Percentiles rank a stretch among this genome's conserved stretches.
phyloP scores from a whole-genome alignment of 2,329 filamentous ascomycete species.

The Pseudocercospora crystallina region DNA sequence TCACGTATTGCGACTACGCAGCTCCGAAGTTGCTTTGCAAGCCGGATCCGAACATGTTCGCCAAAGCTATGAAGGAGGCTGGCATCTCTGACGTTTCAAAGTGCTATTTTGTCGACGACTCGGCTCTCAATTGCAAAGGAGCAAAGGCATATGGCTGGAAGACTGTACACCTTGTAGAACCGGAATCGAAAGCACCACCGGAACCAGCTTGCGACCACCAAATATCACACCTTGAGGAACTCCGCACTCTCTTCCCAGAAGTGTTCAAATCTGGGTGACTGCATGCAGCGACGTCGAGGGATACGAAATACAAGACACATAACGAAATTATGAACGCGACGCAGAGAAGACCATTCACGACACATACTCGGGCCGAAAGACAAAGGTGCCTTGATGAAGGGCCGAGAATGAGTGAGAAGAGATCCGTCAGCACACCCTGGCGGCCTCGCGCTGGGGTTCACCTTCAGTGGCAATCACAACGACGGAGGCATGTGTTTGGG shows the following conservation, averaged over 20 bases:
- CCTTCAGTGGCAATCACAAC: too few species aligned
- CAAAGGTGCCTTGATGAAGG: too few species aligned
- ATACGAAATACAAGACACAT: not conserved
- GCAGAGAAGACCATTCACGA: too few species aligned
- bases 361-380: too few species aligned
- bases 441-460: too few species aligned
- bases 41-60: conserved; percentile 77
- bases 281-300: not conserved
- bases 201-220: conserved; percentile 66
- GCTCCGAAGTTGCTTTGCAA: conserved; percentile 78
- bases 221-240: conserved; percentile 72
- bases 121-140: conserved; percentile 74
- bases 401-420: too few species aligned
- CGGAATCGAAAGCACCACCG: conserved; percentile 62
- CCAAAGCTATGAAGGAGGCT: conserved; percentile 84
- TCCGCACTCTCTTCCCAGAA: conserved; percentile 75
- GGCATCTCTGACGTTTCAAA: conserved; percentile 65
- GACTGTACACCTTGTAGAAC: conserved; percentile 80
- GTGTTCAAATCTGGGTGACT: conserved; percentile 66
- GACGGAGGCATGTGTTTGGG: too few species aligned
- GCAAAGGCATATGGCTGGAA: conserved; percentile 83
- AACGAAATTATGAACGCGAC: not conserved
- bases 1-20: conserved; percentile 91
- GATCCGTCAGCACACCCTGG: too few species aligned
- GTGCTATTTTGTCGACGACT: conserved; percentile 96